Base-by-base conservation (phyloP, 2,329 filamentous ascomycete genomes). In the Pyricularia sp. region DNA sequence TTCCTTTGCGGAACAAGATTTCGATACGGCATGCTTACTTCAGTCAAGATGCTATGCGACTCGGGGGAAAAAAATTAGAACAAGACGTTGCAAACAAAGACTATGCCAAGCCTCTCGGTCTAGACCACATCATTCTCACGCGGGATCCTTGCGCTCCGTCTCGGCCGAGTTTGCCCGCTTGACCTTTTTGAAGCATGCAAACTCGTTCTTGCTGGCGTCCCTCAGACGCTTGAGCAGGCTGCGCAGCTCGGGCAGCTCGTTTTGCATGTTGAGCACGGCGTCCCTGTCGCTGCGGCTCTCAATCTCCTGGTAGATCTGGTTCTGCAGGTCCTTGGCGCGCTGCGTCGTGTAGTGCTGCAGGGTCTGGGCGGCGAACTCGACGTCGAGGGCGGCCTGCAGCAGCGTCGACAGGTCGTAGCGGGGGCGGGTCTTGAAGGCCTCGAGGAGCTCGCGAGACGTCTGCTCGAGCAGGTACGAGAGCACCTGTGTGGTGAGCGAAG, bases 361-460 rank as follows among this genome's bases (percentile, higher is more conserved):
- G 5, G 93, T 97, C 78, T 99, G 94, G 0, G 93, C 91, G 65
- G 97, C 88, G 73, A 99, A 97, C 76, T 99, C 94, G 1, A 97
- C 93, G 72, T 99, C 94, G 1, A 99, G 84, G 0, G 94, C 99
- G 1, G 96, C 96, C 77, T 99, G 96, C 88, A 97, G 96, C 63
- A 99, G 84, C 7, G 90, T 88, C 5, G 88, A 81, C 0, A 99
- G 85, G 1, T 86, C 83, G 76, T 94, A 97, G 24, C 80, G 80
- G 4, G 81, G 75, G 7, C 88, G 86, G 44, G 74, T 83, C 80
- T 78, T 79, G 80, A 97, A 96, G 0, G 91, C 88, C 31, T 88
- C 84, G 19, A 97, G 86, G n/a, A 97, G 86, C 67, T 92, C 87
- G 6, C 83, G 78, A 12, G 89, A 93, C 12, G 89, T 84, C 71